Conservation (phyloP, 345 rosid genomes). For the Pugionium dolabratum region DNA sequence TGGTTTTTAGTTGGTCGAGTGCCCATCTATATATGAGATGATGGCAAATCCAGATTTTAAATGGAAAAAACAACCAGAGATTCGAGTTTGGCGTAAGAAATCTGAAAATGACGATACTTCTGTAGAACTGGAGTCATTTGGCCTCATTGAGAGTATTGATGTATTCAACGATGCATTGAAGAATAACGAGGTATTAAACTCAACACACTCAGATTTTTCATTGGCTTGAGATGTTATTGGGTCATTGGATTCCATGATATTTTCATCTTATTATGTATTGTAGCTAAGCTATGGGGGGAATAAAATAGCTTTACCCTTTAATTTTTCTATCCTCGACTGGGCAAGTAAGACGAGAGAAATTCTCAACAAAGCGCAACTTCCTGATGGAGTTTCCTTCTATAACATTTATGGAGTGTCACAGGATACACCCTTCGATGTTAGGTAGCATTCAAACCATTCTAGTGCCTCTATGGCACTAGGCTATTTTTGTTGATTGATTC, state of each 20-base stretch:
- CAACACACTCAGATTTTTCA: conserved; percentile 11
- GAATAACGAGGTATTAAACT: conserved; percentile 65
- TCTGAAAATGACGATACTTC: conserved; percentile 48
- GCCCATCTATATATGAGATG: conserved; percentile 93
- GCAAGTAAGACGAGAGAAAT: conserved; percentile 68
- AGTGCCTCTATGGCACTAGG: not conserved
- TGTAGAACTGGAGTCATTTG: conserved; percentile 60
- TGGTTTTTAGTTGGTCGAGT: conserved; percentile 66
- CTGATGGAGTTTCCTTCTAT: conserved; percentile 69
- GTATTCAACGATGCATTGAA: conserved; percentile 71
- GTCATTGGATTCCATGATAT: not conserved
- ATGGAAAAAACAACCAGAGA: conserved; percentile 67
- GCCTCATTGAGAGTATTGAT: conserved; percentile 49
- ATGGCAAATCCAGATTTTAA: conserved; percentile 74
- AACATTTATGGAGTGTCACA: conserved; percentile 77
- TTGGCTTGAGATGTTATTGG: conserved; percentile 1
- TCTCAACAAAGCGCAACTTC: conserved; percentile 59
- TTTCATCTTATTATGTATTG: conserved; percentile 23
- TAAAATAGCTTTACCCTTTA: conserved; percentile 72
- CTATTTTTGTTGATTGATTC: conserved; percentile 3
- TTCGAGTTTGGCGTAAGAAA: conserved; percentile 70
- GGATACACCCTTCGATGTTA: conserved; percentile 81
- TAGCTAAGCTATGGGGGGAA: conserved; percentile 68
- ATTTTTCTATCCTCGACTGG: conserved; percentile 66
- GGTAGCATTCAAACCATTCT: conserved; percentile 48